Evolutionary conservation across 2,329 filamentous ascomycete genomes (phyloP).

Genomic region (Neocucurbitaria cava): DNA sequence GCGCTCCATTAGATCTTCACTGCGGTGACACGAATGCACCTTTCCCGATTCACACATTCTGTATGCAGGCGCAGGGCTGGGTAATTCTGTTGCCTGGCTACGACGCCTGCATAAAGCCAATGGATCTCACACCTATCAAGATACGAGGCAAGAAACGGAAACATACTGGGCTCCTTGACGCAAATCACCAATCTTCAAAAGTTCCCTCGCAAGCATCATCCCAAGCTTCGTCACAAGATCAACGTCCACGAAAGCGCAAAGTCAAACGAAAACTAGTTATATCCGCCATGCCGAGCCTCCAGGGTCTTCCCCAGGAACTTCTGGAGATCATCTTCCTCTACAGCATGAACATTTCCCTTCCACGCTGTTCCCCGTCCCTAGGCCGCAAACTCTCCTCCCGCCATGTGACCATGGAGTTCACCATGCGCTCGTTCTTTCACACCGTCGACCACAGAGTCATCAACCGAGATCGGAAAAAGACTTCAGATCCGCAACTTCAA

Average conservation of each 20-base stretch:
- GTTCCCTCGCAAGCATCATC: constrained; percentile 8
- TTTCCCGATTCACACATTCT: constrained; percentile 25
- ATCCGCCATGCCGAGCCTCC: constrained; percentile 41
- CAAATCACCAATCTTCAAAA: constrained; percentile 5
- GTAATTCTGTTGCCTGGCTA: constrained; percentile 35
- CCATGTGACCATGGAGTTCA: constrained; percentile 36
- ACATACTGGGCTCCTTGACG: constrained; percentile 3
- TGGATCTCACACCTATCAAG: constrained; percentile 44
- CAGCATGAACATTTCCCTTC: constrained; percentile 45
- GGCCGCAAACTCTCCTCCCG: constrained; percentile 42
- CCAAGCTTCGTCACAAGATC: constrained; percentile 4
- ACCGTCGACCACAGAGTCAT: constrained; percentile 41
- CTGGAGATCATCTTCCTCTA: constrained; percentile 46
- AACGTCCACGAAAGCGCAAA: constrained; percentile 20
- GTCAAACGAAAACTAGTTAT: constrained; percentile 19
- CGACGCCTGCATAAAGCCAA: constrained; percentile 22
- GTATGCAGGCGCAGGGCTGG: constrained; percentile 13
- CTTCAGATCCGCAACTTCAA: constrained; percentile 30
- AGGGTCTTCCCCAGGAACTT: constrained; percentile 44
- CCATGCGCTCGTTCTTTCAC: constrained; percentile 42
- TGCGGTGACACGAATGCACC: constrained; percentile 14
- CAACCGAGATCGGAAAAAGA: constrained; percentile 26
- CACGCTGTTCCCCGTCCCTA: constrained; percentile 36
- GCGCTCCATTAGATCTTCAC: constrained; percentile 20
- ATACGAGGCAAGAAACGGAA: constrained; percentile 45